phyloP scores from a whole-genome alignment of 2,329 filamentous ascomycete genomes.

The Mariannaea elegans region DNA sequence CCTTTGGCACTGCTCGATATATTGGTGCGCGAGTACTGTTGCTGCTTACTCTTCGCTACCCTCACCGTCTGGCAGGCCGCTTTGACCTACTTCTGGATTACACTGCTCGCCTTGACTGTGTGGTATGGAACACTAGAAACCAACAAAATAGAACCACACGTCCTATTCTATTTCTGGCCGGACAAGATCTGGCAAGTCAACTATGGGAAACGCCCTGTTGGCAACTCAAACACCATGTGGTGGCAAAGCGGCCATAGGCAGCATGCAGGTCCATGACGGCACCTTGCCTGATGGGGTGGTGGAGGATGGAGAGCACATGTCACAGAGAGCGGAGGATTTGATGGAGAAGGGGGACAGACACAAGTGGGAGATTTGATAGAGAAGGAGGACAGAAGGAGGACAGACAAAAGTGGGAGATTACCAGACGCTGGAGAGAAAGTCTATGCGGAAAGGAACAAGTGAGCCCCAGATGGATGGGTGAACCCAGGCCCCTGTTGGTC shows the following conservation, averaged over 20 bases:
- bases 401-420: too few relatives aligned
- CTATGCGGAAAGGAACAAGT: not conserved
- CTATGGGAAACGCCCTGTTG: slow-evolving; percentile 68
- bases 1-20: slow-evolving; percentile 96
- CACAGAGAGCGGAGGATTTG: slow-evolving; percentile 76
- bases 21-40: slow-evolving; percentile 90
- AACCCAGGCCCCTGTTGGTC: too few relatives aligned
- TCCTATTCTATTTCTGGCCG: too few relatives aligned
- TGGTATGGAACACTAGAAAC: too few relatives aligned
- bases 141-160: too few relatives aligned
- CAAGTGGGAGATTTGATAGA: slow-evolving; percentile 72
- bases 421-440: slow-evolving; percentile 38
- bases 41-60: slow-evolving; percentile 95
- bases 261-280: slow-evolving; percentile 73
- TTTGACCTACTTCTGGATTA: slow-evolving; percentile 96
- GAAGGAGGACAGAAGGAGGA: too few relatives aligned
- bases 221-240: slow-evolving; percentile 61
- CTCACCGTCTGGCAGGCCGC: slow-evolving; percentile 91
- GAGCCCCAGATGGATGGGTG: not conserved
- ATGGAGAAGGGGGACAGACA: slow-evolving; percentile 81
- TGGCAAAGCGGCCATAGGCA: slow-evolving; percentile 64
- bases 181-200: slow-evolving; percentile 89
- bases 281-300: slow-evolving; percentile 65
- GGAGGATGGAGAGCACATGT: slow-evolving; percentile 70
- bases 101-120: slow-evolving; percentile 85